Conservation (phyloP, 805 yeast species). For the Starmerella powellii region DNA sequence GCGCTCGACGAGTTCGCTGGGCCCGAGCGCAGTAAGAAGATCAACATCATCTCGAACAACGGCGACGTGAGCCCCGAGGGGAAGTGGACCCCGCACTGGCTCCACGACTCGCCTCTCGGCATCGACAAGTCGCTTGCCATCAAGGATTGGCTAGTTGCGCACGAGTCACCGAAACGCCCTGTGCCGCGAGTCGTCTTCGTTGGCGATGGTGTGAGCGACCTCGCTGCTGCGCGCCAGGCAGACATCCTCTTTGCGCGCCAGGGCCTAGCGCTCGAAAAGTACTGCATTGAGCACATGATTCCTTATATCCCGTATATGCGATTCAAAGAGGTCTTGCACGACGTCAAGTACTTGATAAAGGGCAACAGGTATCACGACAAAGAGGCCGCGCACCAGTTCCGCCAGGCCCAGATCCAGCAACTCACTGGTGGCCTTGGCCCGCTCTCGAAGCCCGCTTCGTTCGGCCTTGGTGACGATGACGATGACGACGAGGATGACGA, state of each 20-base stretch:
- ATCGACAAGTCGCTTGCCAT: constrained; percentile 36
- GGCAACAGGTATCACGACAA: constrained; percentile 25
- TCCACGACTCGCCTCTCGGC: constrained; percentile 35
- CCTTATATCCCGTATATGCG: constrained; percentile 35
- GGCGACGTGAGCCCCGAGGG: constrained; percentile 32
- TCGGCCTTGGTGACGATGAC: constrained; percentile 15
- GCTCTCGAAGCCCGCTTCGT: constrained; percentile 15
- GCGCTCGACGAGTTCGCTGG: constrained; percentile 35
- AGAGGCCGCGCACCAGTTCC: constrained; percentile 20
- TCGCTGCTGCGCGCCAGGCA: constrained; percentile 36
- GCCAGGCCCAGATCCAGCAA: constrained; percentile 17
- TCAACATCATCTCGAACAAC: constrained; percentile 34
- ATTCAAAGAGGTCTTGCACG: constrained; percentile 33
- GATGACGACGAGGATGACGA: constrained; percentile 16
- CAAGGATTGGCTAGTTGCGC: constrained; percentile 28
- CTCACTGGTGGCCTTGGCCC: constrained; percentile 24
- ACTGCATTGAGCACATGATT: constrained; percentile 32
- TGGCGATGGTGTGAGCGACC: constrained; percentile 46
- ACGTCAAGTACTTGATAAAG: constrained; percentile 25
- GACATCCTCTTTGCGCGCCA: constrained; percentile 36
- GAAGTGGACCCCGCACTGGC: constrained; percentile 33
- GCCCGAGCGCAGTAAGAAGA: constrained; percentile 28
- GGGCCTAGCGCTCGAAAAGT: constrained; percentile 33
- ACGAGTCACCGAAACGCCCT: constrained; percentile 17
- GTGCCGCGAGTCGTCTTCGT: constrained; percentile 42